A percentile compares a stretch with the other conserved stretches of the same genome.
phyloP scores from a whole-genome alignment of 2,329 filamentous ascomycete genomes.

The Fusarium citri region DNA sequence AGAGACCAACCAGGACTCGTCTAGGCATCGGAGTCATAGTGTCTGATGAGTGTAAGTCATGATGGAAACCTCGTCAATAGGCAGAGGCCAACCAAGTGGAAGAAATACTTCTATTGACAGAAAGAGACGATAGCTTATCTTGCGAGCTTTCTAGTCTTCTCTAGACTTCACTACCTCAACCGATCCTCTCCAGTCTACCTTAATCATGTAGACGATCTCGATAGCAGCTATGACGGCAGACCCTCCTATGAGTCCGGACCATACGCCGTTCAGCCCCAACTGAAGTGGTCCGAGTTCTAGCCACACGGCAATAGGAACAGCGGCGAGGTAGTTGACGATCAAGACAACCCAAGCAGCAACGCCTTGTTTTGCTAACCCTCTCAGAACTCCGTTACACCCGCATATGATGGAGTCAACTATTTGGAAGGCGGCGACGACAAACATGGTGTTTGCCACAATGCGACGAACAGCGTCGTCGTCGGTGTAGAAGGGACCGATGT shows the following conservation, averaged over 20 bases:
- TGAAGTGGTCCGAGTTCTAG: constrained; percentile 15
- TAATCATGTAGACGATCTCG: constrained; percentile 27
- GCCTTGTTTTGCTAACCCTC: constrained; percentile 25
- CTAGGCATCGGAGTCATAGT: too few relatives aligned
- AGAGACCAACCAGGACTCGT: too few relatives aligned
- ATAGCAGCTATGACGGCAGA: constrained; percentile 1
- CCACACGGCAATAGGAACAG: constrained; percentile 30
- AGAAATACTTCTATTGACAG: background rate
- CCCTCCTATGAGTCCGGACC: constrained; percentile 29
- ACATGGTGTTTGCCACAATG: constrained; percentile 13
- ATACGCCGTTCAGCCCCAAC: constrained; percentile 23
- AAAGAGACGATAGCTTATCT: background rate
- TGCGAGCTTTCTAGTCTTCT: constrained; percentile 11
- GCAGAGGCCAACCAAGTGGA: background rate
- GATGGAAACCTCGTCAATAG: too few relatives aligned
- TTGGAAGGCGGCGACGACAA: constrained; percentile 20
- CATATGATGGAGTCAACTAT: constrained; percentile 22
- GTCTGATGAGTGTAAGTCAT: too few relatives aligned
- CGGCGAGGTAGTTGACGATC: constrained; percentile 31
- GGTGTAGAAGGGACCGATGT: constrained; percentile 24
- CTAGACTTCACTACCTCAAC: constrained; percentile 17
- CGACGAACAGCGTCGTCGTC: constrained; percentile 7
- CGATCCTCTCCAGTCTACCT: constrained; percentile 24
- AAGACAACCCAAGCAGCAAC: constrained; percentile 32
- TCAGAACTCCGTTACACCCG: constrained; percentile 29